These are phyloP conservation scores for Leishmania braziliensis DNA, from an alignment of 208 protist species.

Conservation along the genomic window DNA sequence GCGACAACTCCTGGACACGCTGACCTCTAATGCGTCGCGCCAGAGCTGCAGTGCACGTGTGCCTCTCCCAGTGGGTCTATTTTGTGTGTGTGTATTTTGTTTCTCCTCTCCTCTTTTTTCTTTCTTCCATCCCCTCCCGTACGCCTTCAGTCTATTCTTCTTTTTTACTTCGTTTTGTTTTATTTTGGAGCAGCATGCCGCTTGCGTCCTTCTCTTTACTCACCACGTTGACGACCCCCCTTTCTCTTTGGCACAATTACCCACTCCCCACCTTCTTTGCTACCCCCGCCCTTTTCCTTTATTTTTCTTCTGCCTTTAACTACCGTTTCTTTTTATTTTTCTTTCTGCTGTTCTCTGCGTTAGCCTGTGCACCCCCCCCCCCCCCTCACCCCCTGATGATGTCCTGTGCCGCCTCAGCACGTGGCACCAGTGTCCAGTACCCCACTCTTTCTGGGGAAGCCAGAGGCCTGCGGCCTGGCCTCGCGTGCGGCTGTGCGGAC, in stretches of 20 bases:
- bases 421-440: no score
- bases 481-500: no score
- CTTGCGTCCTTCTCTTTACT: no score
- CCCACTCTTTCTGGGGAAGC: no score
- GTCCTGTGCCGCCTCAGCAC: no score
- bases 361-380: no score
- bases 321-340: neutral
- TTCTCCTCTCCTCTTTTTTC: neutral
- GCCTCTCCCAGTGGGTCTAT: neutral
- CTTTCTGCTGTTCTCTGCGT: neutral
- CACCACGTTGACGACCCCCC: no score
- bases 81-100: neutral
- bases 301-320: constrained; percentile 1
- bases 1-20: no score
- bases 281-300: neutral
- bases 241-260: neutral
- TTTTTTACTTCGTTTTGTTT: neutral
- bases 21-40: no score
- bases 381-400: no score
- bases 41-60: neutral
- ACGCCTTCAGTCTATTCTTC: neutral
- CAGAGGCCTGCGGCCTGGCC: no score
- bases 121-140: neutral
- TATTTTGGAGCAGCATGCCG: neutral
- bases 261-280: constrained; percentile 3